Evolutionary conservation across 345 rosid species (phyloP), one percentile per base, ranked within the genome.

Genomic region (Brassica carinata): DNA sequence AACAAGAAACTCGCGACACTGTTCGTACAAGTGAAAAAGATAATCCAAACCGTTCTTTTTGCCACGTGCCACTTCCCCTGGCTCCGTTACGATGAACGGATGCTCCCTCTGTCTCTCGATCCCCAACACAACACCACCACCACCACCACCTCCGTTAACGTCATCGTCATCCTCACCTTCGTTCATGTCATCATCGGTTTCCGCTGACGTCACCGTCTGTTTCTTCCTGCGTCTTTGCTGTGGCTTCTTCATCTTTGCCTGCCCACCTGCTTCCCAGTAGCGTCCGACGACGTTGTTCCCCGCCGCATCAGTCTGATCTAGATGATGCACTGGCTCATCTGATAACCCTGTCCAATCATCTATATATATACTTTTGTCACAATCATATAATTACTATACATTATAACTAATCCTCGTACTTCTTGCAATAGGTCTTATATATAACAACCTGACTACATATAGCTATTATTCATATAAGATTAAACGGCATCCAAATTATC

Each of bases 21-120:
- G 99, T 69, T 95, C 99, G 84, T 93, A 95, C 76, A 95, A 91
- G 51, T 93, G 97, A 89, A 95, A 95, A 79, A 95, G 96, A 84
- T 95, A 95, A 87, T 95, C 99, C 0, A 95, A 92, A 68, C 99
- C 99, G 83, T 95, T 95, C 93, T 95, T 95, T 80, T 95, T 95
- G 71, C 99, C 99, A 67, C 99, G 97, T 77, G 99, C 99, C 71
- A 95, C 98, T 69, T 95, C 99, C 72, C 99, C 98, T 8, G 98
- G 99, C 91, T 93, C 99, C 45, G 99, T 95, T 48, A 95, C 99
- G 15, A 95, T 95, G 80, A 95, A 95, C 4, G 99, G 99, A 79
- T 95, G 99, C 85, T 95, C 99, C 3, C 99, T 83, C 75, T 95
- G 99, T 79, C 98, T 87, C 89, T 92, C 94, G 4, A 67, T 67